These are phyloP conservation scores for Kodamaea arcana DNA, from an alignment of 1,139 yeast genomes.

Conservation along the genomic window DNA sequence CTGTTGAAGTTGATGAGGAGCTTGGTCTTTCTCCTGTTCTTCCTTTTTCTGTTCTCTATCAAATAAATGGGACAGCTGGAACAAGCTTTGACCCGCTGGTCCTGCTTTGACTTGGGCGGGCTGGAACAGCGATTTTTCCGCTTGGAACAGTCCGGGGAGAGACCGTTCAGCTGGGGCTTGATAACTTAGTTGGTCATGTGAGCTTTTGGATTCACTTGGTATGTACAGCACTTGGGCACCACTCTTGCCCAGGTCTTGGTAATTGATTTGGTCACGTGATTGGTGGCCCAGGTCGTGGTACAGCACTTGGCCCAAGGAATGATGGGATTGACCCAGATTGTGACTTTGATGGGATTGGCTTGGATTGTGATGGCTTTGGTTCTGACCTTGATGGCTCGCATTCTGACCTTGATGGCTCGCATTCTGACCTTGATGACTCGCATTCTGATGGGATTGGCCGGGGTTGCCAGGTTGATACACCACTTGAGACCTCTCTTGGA, in stretches of 20 bases:
- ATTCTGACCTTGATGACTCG: not conserved
- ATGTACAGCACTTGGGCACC: not conserved
- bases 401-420: not conserved
- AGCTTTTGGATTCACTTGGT: no score
- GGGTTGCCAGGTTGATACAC: not conserved
- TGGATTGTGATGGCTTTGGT: no score
- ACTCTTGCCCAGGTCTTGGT: not conserved
- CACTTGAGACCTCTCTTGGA: not conserved
- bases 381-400: no score
- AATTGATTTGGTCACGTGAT: not conserved
- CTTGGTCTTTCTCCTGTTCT: not conserved
- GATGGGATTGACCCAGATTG: no score
- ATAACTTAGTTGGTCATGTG: no score
- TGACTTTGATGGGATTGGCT: no score
- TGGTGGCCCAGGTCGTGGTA: no score
- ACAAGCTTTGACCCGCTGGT: not conserved
- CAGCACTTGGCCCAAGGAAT: no score
- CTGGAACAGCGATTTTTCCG: not conserved
- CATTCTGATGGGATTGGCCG: not conserved
- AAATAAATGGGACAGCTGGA: not conserved
- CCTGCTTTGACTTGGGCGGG: not conserved
- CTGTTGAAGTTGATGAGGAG: not conserved
- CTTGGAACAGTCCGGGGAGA: not conserved
- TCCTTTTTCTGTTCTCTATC: not conserved
- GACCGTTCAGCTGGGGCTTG: no score